These are phyloP conservation scores for Panaeolus cyanescens DNA, from an alignment of 768 basidiomycete genomes.

Conservation along the genomic window DNA sequence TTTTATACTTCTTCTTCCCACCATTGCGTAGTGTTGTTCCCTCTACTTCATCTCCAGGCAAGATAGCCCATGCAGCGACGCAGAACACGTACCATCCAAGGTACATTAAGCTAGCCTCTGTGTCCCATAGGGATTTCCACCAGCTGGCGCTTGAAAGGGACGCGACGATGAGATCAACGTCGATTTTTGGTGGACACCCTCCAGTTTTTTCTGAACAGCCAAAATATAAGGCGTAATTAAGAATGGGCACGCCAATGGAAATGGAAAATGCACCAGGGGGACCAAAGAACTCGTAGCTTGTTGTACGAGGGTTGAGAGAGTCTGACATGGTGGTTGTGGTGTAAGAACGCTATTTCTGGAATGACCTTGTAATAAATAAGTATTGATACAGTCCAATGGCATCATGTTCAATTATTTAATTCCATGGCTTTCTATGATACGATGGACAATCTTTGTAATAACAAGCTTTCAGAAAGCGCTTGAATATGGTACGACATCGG, in stretches of 20 bases:
- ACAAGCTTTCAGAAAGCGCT: too few relatives aligned
- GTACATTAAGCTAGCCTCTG: conserved; percentile 74
- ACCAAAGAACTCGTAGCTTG: conserved; percentile 79
- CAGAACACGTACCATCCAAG: conserved; percentile 91
- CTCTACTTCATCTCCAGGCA: conserved; percentile 75
- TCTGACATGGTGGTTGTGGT: conserved; percentile 25
- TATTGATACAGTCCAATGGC: neutral
- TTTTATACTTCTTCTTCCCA: conserved; percentile 81
- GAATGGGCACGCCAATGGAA: conserved; percentile 67
- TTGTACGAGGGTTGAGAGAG: conserved; percentile 68
- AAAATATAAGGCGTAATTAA: conserved; percentile 77
- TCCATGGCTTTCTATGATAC: too few relatives aligned
- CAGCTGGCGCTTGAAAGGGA: conserved; percentile 52
- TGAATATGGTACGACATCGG: too few relatives aligned
- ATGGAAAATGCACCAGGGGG: conserved; percentile 77
- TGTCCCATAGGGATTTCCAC: conserved; percentile 85
- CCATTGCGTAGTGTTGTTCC: conserved; percentile 78
- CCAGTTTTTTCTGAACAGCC: conserved; percentile 72
- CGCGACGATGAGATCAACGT: conserved; percentile 45
- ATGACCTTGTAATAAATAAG: neutral
- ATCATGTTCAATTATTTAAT: neutral
- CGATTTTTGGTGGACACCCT: conserved; percentile 64
- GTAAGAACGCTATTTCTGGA: conserved; percentile 1
- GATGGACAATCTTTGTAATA: too few relatives aligned
- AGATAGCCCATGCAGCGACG: conserved; percentile 74